Evolutionary conservation across 305 asterid species (phyloP).

Genomic region (Withania somnifera): DNA sequence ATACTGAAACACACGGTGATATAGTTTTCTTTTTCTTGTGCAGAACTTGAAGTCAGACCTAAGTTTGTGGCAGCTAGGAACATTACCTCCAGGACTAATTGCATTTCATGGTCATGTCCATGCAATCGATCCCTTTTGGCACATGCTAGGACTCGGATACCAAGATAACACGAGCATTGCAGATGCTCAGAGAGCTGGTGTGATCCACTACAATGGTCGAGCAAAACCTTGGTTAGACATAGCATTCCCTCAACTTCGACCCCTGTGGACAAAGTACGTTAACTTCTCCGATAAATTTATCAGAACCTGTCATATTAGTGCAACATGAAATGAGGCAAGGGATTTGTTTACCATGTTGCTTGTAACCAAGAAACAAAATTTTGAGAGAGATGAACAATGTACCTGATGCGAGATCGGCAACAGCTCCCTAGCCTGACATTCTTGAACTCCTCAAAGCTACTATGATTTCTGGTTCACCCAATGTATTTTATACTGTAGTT

Average conservation of each 20-base stretch:
- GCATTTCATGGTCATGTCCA: slow-evolving; percentile 82
- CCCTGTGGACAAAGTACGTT: slow-evolving; percentile 74
- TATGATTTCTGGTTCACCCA: neutral
- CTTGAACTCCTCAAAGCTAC: slow-evolving; percentile 24
- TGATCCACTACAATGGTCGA: slow-evolving; percentile 83
- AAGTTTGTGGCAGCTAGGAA: slow-evolving; percentile 95
- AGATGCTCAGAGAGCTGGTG: slow-evolving; percentile 69
- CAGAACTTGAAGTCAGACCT: slow-evolving; percentile 88
- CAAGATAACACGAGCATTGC: slow-evolving; percentile 65
- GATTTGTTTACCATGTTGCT: slow-evolving; percentile 16
- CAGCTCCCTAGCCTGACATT: slow-evolving; percentile 27
- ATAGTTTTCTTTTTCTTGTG: slow-evolving; percentile 8
- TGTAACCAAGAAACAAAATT: slow-evolving; percentile 30
- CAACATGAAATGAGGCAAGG: slow-evolving; percentile 27
- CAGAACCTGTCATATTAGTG: slow-evolving; percentile 65
- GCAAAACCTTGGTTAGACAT: slow-evolving; percentile 98
- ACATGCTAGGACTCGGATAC: slow-evolving; percentile 90
- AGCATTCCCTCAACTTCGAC: slow-evolving; percentile 72
- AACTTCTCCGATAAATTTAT: slow-evolving; percentile 72
- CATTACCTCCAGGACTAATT: slow-evolving; percentile 84
- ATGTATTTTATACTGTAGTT: neutral
- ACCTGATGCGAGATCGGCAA: slow-evolving; percentile 14
- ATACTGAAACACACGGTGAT: neutral
- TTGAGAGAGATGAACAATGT: slow-evolving; percentile 23
- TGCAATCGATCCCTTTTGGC: slow-evolving; percentile 71